Conservation (phyloP, 1,139 yeast species). For the Suhomyces coccinellae region DNA sequence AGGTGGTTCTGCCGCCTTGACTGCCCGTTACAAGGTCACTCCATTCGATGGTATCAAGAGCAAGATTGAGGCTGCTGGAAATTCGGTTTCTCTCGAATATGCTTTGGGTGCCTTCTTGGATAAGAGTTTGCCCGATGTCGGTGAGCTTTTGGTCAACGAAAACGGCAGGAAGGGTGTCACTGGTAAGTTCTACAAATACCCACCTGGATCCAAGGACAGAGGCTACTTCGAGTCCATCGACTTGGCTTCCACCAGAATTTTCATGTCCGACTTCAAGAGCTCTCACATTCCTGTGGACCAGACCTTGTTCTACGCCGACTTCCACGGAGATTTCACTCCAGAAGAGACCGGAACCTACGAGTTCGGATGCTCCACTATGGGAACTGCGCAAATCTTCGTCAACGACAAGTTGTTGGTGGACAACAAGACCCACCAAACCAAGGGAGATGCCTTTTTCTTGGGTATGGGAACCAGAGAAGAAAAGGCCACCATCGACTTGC, state of each 20-base stretch:
- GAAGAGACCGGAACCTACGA: conserved; percentile 50
- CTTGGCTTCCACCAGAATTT: conserved; percentile 35
- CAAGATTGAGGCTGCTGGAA: conserved; percentile 15
- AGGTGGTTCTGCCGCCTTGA: conserved; percentile 55
- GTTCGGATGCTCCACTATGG: conserved; percentile 51
- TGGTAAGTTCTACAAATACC: conserved; percentile 37
- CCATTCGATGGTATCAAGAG: conserved; percentile 43
- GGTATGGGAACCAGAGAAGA: conserved; percentile 55
- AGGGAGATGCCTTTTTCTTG: conserved; percentile 47
- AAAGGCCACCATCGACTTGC: conserved; percentile 36
- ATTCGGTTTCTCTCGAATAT: conserved; percentile 21
- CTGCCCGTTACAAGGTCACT: conserved; percentile 46
- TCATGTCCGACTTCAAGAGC: conserved; percentile 50
- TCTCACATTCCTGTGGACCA: conserved; percentile 25
- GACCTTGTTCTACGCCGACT: conserved; percentile 42
- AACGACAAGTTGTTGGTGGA: conserved; percentile 56
- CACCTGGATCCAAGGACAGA: conserved; percentile 35
- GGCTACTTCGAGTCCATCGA: conserved; percentile 38
- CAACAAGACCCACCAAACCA: conserved; percentile 52
- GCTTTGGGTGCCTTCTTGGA: conserved; percentile 35
- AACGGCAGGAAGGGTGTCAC: conserved; percentile 42
- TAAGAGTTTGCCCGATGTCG: conserved; percentile 34
- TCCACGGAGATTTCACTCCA: conserved; percentile 46
- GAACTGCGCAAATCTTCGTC: conserved; percentile 54
- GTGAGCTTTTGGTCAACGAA: conserved; percentile 19